Evolutionary conservation across 805 yeast species (phyloP).

Genomic region (Zygosaccharomyces rouxii): DNA sequence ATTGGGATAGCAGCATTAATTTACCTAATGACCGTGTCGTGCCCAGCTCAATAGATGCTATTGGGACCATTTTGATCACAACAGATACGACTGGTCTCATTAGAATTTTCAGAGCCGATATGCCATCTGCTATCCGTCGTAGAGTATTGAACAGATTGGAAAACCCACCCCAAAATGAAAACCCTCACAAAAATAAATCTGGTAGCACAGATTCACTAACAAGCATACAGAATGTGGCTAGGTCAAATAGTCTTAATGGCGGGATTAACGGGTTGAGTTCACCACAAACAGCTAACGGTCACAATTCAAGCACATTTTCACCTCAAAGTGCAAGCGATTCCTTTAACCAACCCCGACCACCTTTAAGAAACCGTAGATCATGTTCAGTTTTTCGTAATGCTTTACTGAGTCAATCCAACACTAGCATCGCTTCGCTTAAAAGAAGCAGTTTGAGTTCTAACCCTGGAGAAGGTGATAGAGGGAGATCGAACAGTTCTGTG

Average conservation of each 20-base stretch:
- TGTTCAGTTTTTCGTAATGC: slow-evolving; percentile 17
- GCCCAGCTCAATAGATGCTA: slow-evolving; percentile 30
- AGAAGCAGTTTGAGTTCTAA: slow-evolving; percentile 12
- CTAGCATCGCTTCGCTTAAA: slow-evolving; percentile 14
- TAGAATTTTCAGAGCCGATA: slow-evolving; percentile 75
- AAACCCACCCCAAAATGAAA: not conserved
- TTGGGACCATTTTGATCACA: slow-evolving; percentile 58
- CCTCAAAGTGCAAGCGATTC: not conserved
- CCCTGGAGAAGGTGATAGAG: slow-evolving; percentile 5
- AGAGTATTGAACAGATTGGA: slow-evolving; percentile 26
- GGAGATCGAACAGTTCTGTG: not conserved
- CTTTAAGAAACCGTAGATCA: slow-evolving; percentile 12
- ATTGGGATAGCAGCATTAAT: not conserved
- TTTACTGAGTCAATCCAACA: slow-evolving; percentile 16
- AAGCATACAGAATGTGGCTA: not conserved
- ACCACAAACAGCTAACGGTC: not conserved
- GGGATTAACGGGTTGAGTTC: not conserved
- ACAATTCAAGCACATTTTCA: not conserved
- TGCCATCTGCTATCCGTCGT: slow-evolving; percentile 48
- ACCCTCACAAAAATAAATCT: not conserved
- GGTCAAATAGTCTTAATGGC: slow-evolving; percentile 1
- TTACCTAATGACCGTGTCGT: slow-evolving; percentile 1
- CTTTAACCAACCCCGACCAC: not conserved
- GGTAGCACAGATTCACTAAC: slow-evolving; percentile 9
- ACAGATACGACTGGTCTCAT: slow-evolving; percentile 72